phyloP scores from a whole-genome alignment of 306 rosid species.

The Corylus avellana region DNA sequence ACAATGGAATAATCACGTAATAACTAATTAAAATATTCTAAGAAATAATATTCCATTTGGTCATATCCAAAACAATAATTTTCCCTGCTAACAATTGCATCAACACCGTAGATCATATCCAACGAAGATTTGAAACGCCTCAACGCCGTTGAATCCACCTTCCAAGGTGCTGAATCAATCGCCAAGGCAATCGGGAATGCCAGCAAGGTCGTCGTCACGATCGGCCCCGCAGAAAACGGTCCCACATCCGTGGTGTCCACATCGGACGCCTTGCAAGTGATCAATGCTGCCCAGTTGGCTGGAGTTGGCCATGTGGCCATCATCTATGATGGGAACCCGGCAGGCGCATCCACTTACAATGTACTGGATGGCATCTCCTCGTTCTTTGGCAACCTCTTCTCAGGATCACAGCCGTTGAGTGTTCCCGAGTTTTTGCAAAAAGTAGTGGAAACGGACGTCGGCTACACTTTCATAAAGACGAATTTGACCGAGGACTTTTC shows the following conservation, averaged over 20 bases:
- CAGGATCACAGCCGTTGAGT: slow-evolving; percentile 59
- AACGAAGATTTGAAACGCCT: slow-evolving; percentile 84
- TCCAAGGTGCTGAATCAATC: slow-evolving; percentile 66
- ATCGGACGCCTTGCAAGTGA: slow-evolving; percentile 70
- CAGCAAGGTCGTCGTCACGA: slow-evolving; percentile 89
- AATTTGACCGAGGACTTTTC: slow-evolving; percentile 77
- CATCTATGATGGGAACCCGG: slow-evolving; percentile 52
- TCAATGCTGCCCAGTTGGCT: slow-evolving; percentile 83
- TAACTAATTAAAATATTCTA: no score
- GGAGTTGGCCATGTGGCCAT: slow-evolving; percentile 90
- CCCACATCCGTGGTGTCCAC: slow-evolving; percentile 65
- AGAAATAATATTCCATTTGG: no score
- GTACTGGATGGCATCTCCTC: slow-evolving; percentile 84
- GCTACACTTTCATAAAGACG: slow-evolving; percentile 83
- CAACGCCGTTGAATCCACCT: slow-evolving; percentile 78
- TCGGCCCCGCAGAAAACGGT: slow-evolving; percentile 77
- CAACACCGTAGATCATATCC: slow-evolving; percentile 63
- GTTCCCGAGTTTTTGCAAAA: slow-evolving; percentile 69
- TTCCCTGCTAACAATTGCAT: background rate
- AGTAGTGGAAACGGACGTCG: slow-evolving; percentile 64
- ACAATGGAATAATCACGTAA: no score
- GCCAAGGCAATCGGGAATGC: slow-evolving; percentile 98
- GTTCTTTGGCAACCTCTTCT: slow-evolving; percentile 78
- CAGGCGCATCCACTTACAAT: slow-evolving; percentile 61
- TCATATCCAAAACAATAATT: background rate